Percentiles rank a stretch among this genome's conserved stretches.
phyloP scores from a whole-genome alignment of 2,329 filamentous ascomycete species.

The Trichoderma aggressivum region DNA sequence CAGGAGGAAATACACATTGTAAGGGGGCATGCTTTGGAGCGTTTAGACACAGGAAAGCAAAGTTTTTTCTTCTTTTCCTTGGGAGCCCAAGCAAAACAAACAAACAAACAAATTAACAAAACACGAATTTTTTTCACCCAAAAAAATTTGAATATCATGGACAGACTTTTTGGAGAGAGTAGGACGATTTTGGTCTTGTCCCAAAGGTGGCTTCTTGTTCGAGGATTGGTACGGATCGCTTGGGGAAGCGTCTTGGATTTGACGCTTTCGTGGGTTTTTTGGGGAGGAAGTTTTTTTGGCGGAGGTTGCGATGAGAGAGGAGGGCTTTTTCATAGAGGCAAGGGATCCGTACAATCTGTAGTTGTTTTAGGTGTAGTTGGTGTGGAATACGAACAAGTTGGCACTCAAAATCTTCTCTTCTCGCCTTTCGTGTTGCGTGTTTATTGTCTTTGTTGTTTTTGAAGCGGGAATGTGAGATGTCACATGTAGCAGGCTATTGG shows the following conservation, averaged over 20 bases:
- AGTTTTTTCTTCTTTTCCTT: background rate
- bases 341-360: slow-evolving; percentile 1
- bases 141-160: background rate
- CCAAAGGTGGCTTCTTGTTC: slow-evolving; percentile 6
- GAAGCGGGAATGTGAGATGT: background rate
- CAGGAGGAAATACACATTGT: slow-evolving; percentile 15
- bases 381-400: slow-evolving; percentile 16
- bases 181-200: background rate
- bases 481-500: background rate
- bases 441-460: background rate
- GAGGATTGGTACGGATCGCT: background rate
- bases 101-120: background rate
- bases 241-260: background rate
- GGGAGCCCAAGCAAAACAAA: background rate
- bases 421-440: background rate
- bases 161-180: background rate
- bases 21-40: background rate
- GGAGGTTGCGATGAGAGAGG: too few relatives aligned
- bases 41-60: background rate
- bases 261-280: background rate
- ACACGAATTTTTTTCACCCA: background rate
- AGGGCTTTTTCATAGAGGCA: background rate
- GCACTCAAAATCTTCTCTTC: background rate
- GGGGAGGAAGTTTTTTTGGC: background rate
- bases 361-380: background rate